These are phyloP conservation scores for Guillardia theta DNA, from an alignment of 78 protist genomes.

Conservation along the genomic window DNA sequence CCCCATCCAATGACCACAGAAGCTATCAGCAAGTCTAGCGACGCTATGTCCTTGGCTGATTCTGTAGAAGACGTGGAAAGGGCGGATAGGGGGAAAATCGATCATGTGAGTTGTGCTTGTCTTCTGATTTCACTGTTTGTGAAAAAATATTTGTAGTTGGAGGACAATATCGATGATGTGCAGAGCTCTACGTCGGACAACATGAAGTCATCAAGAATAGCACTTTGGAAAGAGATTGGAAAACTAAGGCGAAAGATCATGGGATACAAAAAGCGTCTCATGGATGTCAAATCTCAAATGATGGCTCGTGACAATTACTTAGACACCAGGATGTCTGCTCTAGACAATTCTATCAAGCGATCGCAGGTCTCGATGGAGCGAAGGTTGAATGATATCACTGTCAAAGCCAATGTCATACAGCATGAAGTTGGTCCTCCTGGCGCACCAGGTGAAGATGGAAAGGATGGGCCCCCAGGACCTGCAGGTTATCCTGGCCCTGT, in stretches of 20 bases:
- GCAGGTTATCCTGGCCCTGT: background rate
- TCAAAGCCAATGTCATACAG: background rate
- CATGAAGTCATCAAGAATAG: background rate
- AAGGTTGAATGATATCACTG: background rate
- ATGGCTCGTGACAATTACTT: constrained; percentile 22
- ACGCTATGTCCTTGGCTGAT: background rate
- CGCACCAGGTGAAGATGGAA: background rate
- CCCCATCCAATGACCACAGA: background rate
- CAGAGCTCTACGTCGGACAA: background rate
- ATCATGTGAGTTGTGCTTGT: background rate
- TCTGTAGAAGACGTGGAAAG: background rate
- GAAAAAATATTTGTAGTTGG: background rate
- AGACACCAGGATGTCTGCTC: background rate
- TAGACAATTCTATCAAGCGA: background rate
- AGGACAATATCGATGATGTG: background rate
- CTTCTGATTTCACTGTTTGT: background rate
- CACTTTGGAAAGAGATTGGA: background rate
- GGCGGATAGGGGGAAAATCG: background rate
- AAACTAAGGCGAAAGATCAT: background rate
- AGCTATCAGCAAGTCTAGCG: background rate
- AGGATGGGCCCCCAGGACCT: background rate
- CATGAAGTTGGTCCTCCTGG: background rate
- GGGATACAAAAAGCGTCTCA: background rate
- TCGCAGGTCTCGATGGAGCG: background rate
- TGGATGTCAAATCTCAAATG: background rate